A percentile compares a stretch with the other conserved stretches of the same genome.
Conservation (phyloP, 2,329 filamentous ascomycete genomes). For the Exophiala sp. region DNA sequence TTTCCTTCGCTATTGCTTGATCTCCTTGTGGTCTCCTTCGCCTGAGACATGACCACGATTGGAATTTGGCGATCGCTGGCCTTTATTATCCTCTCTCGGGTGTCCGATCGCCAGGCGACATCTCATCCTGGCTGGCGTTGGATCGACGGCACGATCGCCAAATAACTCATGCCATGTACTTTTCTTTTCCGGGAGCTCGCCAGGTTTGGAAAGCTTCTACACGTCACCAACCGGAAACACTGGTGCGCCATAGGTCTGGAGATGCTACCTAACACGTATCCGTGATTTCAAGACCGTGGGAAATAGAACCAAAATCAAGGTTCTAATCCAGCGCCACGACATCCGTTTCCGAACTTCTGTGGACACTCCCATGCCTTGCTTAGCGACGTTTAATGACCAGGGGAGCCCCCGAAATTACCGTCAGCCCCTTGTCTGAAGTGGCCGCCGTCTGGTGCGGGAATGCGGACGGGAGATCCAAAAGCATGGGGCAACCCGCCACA, state of each 20-base stretch:
- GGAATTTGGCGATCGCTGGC: constrained; percentile 18
- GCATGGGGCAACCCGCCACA: constrained; percentile 4
- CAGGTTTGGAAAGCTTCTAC: neutral
- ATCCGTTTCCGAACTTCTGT: neutral
- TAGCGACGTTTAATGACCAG: neutral
- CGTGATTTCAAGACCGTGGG: neutral
- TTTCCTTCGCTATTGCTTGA: neutral
- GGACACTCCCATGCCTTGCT: neutral
- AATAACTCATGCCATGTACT: neutral
- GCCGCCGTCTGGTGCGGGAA: constrained; percentile 10
- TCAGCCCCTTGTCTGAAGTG: neutral
- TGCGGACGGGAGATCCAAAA: constrained; percentile 1
- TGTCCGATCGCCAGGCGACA: neutral
- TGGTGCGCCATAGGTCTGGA: neutral
- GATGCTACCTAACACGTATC: neutral
- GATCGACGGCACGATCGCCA: constrained; percentile 6
- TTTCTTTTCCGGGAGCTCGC: neutral
- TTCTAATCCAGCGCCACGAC: constrained; percentile 4
- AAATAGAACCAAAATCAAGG: neutral
- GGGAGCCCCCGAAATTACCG: neutral
- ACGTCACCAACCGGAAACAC: neutral
- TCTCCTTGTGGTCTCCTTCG: neutral
- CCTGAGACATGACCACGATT: constrained; percentile 11
- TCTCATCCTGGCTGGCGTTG: constrained; percentile 7
- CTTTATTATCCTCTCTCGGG: constrained; percentile 3